Base-by-base conservation (phyloP, 805 yeast species). In the Ogataea sp. region DNA sequence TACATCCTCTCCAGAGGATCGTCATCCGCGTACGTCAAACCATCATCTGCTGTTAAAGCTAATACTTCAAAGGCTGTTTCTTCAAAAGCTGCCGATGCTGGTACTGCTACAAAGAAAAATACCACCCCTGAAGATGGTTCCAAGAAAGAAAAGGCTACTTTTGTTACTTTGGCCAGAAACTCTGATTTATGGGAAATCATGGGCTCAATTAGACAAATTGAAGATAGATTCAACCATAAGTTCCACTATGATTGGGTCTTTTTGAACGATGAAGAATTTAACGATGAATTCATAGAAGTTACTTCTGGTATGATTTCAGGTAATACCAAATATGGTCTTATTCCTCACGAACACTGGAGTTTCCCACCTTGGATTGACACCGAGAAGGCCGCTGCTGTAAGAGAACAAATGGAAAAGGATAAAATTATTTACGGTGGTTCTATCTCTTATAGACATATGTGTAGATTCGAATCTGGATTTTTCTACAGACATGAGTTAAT, bases 221-320 rank as follows among this genome's bases (percentile, higher is more conserved):
- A 90, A 63, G 97, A 88, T 59, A 70, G 96, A 46, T 90, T 93
- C 70, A 90, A 90, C 67, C 57, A 64, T 15, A 71, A 83, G 36
- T 89, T 65, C 64, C 71, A 83, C 46, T 90, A 90, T 56, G 97
- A 94, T 51, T 90, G 97, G 97, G 93, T 88, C 21, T 93, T 90
- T 60, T 69, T 90, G 51, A 90, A 90, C 60, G 96, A 90, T 58
- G 87, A 80, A 42, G 81, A 73, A 36, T 93, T 90, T 63, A 69
- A 76, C 38, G 88, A 85, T 2, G 93, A 86, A 51, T 90, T 93
- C 61, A 85, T 76, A 51, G 62, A 64, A 21, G 71, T 76, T 23
- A 83, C 95, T 13, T 46, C 73, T 2, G 71, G 83, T 11, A 62
- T 87, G 53, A 78, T 80, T 14, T 78, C 89, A 26, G 97, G 97